These are phyloP conservation scores for Rubia peregrina DNA, from an alignment of 305 asterid genomes.

Conservation along the genomic window DNA sequence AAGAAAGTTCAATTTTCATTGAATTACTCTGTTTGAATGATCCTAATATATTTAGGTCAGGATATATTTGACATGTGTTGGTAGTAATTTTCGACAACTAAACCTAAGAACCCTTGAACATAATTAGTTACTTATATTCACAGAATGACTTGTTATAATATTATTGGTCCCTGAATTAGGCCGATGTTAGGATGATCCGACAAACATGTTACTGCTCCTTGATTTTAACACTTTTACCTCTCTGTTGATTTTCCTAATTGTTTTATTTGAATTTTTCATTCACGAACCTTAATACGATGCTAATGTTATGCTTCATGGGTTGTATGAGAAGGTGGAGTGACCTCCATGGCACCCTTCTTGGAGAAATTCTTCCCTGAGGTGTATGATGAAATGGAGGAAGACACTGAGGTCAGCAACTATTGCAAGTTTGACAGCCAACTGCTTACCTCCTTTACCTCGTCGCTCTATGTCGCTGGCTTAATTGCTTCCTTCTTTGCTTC, in stretches of 20 bases:
- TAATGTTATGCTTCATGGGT: not conserved
- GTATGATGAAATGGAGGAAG: conserved; percentile 37
- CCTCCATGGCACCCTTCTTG: conserved; percentile 65
- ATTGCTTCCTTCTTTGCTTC: conserved; percentile 65
- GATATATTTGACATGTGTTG: not conserved
- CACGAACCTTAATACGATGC: not conserved
- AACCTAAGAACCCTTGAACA: not conserved
- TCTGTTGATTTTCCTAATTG: not conserved
- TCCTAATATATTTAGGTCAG: not conserved
- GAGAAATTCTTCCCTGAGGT: conserved; percentile 52
- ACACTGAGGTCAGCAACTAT: conserved; percentile 43
- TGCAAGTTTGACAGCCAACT: conserved; percentile 74
- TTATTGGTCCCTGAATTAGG: not conserved
- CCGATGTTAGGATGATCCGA: not conserved
- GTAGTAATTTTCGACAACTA: not conserved
- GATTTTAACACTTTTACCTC: not conserved
- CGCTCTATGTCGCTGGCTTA: conserved; percentile 58
- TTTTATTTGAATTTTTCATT: too few relatives aligned
- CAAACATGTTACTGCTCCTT: not conserved
- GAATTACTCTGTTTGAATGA: not conserved
- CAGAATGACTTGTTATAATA: not conserved
- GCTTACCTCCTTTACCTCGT: conserved; percentile 64
- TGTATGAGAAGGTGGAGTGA: conserved; percentile 61
- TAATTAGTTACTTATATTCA: not conserved
- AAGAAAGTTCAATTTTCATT: not conserved